Evolutionary conservation across 2,329 filamentous ascomycete species (phyloP).

Genomic region (Gnomoniopsis smithogilvyi): DNA sequence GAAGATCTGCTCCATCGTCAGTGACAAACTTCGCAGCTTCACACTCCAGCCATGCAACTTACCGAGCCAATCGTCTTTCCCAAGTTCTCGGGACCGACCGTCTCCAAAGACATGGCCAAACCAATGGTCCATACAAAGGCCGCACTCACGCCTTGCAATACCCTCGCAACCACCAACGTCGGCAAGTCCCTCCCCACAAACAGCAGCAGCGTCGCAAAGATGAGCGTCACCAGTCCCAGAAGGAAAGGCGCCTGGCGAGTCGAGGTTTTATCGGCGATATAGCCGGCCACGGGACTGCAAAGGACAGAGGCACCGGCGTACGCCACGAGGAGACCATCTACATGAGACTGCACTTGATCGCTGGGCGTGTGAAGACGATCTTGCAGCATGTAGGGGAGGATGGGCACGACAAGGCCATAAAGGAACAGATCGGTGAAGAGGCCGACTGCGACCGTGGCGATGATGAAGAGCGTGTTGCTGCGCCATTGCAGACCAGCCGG

Average conservation of each 20-base stretch:
- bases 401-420: slow-evolving; percentile 56
- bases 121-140: slow-evolving; percentile 60
- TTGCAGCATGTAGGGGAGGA: slow-evolving; percentile 54
- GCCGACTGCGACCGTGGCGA: slow-evolving; percentile 51
- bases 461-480: slow-evolving; percentile 57
- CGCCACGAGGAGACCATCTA: slow-evolving; percentile 49
- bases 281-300: slow-evolving; percentile 48
- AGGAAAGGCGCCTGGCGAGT: slow-evolving; percentile 58
- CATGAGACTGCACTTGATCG: slow-evolving; percentile 46
- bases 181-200: slow-evolving; percentile 46
- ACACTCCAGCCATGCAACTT: slow-evolving; percentile 17
- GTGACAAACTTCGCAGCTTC: not conserved
- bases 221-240: slow-evolving; percentile 47
- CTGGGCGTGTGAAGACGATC: slow-evolving; percentile 46
- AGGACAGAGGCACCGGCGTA: slow-evolving; percentile 52
- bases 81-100: slow-evolving; percentile 50
- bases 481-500: slow-evolving; percentile 37
- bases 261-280: slow-evolving; percentile 49
- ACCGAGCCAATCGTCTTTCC: slow-evolving; percentile 60
- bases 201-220: slow-evolving; percentile 53
- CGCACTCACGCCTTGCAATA: slow-evolving; percentile 55
- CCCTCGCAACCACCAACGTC: slow-evolving; percentile 47
- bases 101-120: slow-evolving; percentile 56
- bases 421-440: slow-evolving; percentile 59
- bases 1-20: slow-evolving; percentile 40